Percentiles rank a stretch among this genome's conserved stretches.
Evolutionary conservation across 495 filamentous ascomycete species (phyloP).

Genomic region (Halenospora varia): DNA sequence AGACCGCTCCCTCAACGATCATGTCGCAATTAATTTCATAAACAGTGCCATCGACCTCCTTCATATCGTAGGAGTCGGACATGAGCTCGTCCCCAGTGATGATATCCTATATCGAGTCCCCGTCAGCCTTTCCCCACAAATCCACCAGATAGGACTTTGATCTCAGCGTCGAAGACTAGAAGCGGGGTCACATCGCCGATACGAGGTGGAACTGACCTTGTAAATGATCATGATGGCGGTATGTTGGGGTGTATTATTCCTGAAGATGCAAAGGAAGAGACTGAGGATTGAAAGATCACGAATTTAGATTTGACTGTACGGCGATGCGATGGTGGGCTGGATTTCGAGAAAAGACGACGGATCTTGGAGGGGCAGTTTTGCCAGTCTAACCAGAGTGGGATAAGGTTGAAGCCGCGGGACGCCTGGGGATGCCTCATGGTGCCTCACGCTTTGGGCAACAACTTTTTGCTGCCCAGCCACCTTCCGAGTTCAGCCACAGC

Average conservation of each 20-base stretch:
- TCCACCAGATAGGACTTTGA: background rate
- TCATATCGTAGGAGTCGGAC: constrained; percentile 85
- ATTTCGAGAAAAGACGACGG: constrained; percentile 12
- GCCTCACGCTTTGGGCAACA: background rate
- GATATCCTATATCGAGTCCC: constrained; percentile 61
- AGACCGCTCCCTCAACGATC: constrained; percentile 69
- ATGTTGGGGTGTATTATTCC: background rate
- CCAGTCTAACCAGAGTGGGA: background rate
- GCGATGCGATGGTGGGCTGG: constrained; percentile 8
- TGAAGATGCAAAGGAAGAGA: background rate
- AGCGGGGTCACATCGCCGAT: constrained; percentile 8
- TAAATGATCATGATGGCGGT: constrained; percentile 72
- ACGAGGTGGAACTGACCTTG: constrained; percentile 52
- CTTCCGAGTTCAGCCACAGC: background rate
- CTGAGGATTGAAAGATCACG: background rate
- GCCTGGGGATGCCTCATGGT: background rate
- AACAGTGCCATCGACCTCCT: constrained; percentile 67
- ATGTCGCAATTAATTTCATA: constrained; percentile 90
- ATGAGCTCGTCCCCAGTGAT: constrained; percentile 91
- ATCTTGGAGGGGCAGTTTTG: constrained; percentile 15
- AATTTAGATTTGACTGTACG: background rate
- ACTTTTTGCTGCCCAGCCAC: background rate
- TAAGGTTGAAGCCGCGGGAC: background rate
- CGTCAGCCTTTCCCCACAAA: constrained; percentile 13
- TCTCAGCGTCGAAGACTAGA: constrained; percentile 1